A percentile compares a stretch with the other conserved stretches of the same genome.
Evolutionary conservation across 2,329 filamentous ascomycete species (phyloP).

Genomic region (Paradendryphiella salina): DNA sequence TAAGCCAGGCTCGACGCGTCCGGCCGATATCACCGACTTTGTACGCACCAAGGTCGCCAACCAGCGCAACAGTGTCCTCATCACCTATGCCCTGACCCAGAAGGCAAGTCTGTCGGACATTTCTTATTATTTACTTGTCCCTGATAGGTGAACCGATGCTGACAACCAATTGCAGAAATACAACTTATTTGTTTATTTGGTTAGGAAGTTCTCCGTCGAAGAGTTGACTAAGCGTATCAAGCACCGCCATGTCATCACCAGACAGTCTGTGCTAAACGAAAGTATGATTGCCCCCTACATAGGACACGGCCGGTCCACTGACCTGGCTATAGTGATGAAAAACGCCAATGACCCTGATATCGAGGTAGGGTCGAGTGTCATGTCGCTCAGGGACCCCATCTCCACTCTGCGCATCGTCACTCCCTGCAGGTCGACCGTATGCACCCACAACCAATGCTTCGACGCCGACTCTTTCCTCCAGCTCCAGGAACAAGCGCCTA

Average conservation of each 20-base stretch:
- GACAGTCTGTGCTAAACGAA: constrained; percentile 79
- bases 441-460: constrained; percentile 92
- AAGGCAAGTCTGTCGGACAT: constrained; percentile 64
- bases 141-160: constrained; percentile 13
- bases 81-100: constrained; percentile 89
- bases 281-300: constrained; percentile 55
- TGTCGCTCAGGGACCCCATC: constrained; percentile 91
- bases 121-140: constrained; percentile 24
- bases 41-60: constrained; percentile 68
- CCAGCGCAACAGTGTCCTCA: constrained; percentile 76
- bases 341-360: constrained; percentile 88
- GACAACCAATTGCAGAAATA: constrained; percentile 43
- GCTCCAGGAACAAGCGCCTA: constrained; percentile 92
- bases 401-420: constrained; percentile 80
- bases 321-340: constrained; percentile 64
- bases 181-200: constrained; percentile 70
- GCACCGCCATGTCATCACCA: constrained; percentile 71
- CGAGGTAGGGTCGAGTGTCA: constrained; percentile 80
- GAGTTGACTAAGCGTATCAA: constrained; percentile 71
- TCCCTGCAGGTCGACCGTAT: constrained; percentile 77
- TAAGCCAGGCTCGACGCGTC: constrained; percentile 90
- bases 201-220: constrained; percentile 70
- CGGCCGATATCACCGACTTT: constrained; percentile 82
- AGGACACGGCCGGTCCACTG: constrained; percentile 1
- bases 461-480: constrained; percentile 91